Conservation (phyloP, 2,329 filamentous ascomycete genomes). For the Cercospora sp. region DNA sequence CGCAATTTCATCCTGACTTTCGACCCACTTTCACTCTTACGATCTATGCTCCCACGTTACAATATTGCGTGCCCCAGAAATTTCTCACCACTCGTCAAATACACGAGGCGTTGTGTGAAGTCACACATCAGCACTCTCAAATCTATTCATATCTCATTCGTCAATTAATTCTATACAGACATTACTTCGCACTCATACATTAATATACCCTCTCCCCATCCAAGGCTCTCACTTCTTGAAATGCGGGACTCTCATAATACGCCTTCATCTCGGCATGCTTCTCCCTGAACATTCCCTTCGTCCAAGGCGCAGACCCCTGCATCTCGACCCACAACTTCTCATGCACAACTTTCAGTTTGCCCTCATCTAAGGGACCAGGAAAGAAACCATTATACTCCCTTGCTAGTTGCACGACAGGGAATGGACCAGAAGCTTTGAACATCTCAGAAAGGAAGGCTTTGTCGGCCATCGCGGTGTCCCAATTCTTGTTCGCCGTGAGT, state of each 20-base stretch:
- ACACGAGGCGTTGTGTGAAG: not conserved
- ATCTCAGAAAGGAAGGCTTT: conserved; percentile 25
- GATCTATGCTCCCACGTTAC: not conserved
- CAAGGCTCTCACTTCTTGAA: conserved; percentile 7
- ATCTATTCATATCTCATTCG: not conserved
- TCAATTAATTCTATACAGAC: conserved; percentile 1
- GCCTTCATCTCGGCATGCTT: conserved; percentile 23
- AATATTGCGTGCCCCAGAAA: not conserved
- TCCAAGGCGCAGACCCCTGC: conserved; percentile 17
- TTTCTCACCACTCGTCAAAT: not conserved
- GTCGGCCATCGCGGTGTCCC: conserved; percentile 25
- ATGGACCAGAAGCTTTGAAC: conserved; percentile 20
- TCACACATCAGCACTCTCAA: not conserved
- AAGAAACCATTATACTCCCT: conserved; percentile 27
- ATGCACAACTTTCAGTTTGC: conserved; percentile 25
- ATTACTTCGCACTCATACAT: not conserved
- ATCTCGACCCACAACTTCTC: conserved; percentile 24
- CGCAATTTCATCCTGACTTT: not conserved
- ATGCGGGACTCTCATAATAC: conserved; percentile 23
- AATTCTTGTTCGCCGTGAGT: conserved; percentile 17
- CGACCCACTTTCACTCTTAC: not conserved
- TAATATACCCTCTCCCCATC: conserved; percentile 19
- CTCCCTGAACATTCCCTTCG: conserved; percentile 19
- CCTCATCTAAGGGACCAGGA: conserved; percentile 15
- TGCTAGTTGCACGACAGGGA: conserved; percentile 17